Conservation (phyloP, 176 grass and related monocot genomes). For the Eragrostis curvula region DNA sequence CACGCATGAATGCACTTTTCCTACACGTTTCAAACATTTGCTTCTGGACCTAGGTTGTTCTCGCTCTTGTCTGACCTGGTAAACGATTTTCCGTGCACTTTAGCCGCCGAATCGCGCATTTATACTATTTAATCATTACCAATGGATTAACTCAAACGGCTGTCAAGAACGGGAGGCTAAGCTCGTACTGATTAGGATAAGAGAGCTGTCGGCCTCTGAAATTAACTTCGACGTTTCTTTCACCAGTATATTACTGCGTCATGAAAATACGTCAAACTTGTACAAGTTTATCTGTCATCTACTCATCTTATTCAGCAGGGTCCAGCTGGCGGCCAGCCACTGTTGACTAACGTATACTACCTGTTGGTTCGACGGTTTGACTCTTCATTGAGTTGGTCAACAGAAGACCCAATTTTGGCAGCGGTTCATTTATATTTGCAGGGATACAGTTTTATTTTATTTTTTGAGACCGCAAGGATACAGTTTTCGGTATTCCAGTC, state of each 20-base stretch:
- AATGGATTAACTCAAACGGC: not conserved
- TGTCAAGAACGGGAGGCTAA: not conserved
- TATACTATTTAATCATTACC: not conserved
- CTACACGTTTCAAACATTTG: conserved; percentile 8
- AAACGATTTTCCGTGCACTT: not conserved
- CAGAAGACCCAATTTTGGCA: not conserved
- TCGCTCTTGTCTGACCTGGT: not conserved
- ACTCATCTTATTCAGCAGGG: conserved; percentile 2
- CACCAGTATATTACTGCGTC: not conserved
- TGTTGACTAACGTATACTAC: conserved; percentile 17
- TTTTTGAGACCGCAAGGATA: too few species aligned
- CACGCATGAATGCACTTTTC: not conserved
- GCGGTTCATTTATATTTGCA: not conserved
- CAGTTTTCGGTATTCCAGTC: not conserved
- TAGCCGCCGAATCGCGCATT: conserved; percentile 8
- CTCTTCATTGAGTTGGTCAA: not conserved
- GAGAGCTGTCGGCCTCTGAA: conserved; percentile 3
- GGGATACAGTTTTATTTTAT: too few species aligned
- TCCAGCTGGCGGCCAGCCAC: conserved; percentile 9
- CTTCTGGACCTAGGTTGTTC: not conserved
- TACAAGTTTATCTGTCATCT: not conserved
- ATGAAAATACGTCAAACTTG: not conserved
- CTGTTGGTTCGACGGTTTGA: not conserved
- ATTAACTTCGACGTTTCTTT: conserved; percentile 11
- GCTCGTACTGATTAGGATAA: not conserved